These are phyloP conservation scores for Vicia sativa DNA, from an alignment of 306 rosid genomes.

Conservation along the genomic window DNA sequence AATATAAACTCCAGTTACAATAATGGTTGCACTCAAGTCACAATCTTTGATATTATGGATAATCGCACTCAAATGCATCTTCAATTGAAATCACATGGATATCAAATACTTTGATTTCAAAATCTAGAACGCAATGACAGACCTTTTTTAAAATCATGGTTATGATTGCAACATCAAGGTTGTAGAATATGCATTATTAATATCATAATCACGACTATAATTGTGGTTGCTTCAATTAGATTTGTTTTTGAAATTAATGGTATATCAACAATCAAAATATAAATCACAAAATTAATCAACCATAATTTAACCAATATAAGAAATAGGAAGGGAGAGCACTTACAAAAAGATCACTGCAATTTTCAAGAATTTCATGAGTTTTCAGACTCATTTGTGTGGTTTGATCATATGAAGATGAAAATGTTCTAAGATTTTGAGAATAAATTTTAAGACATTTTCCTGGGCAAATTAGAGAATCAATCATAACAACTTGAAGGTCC, in stretches of 20 bases:
- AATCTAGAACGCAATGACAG: background rate
- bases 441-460: background rate
- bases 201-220: background rate
- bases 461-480: constrained; percentile 12
- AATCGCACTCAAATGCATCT: background rate
- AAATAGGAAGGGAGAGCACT: background rate
- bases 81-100: background rate
- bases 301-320: background rate
- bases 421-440: background rate
- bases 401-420: background rate
- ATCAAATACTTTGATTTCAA: background rate
- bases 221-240: background rate
- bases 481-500: background rate
- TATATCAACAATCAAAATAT: background rate
- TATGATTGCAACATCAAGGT: background rate
- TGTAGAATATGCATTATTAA: too few species aligned
- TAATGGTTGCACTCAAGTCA: background rate
- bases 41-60: too few species aligned
- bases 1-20: background rate
- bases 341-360: background rate
- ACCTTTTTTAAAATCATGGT: background rate
- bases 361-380: background rate
- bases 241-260: background rate
- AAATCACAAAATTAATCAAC: background rate
- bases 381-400: background rate